Evolutionary conservation across 2,329 filamentous ascomycete genomes (phyloP).

Genomic region (Alternaria brassicae): DNA sequence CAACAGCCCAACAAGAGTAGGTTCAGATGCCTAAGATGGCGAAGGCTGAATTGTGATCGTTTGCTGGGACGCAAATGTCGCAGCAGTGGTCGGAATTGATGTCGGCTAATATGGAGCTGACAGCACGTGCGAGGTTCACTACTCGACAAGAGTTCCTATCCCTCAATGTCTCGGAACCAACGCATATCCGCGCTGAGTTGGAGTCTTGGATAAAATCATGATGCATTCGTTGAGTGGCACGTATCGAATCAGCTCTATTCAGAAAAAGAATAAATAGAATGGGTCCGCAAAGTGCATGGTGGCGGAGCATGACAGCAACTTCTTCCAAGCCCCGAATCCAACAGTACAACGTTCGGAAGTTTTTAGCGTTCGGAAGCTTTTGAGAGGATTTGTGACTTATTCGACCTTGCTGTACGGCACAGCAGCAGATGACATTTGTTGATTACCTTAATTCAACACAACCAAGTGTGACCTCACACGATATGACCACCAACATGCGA

Average conservation of each 20-base stretch:
- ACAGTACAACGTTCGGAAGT: background rate
- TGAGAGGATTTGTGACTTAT: background rate
- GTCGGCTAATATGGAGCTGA: background rate
- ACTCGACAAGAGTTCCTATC: background rate
- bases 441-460: background rate
- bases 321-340: background rate
- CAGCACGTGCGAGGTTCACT: background rate
- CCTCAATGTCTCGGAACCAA: background rate
- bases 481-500: background rate
- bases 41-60: background rate
- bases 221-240: background rate
- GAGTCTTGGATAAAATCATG: background rate
- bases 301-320: background rate
- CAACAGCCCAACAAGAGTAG: background rate
- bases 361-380: background rate
- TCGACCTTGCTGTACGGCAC: background rate
- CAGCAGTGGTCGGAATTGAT: background rate
- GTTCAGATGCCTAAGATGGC: background rate
- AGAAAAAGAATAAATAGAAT: background rate
- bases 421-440: background rate
- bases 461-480: background rate
- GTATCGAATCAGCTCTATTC: background rate
- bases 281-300: background rate
- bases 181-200: background rate
- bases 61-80: background rate